Conservation (phyloP, 148 eudicot species). For the Diospyros lotus region DNA sequence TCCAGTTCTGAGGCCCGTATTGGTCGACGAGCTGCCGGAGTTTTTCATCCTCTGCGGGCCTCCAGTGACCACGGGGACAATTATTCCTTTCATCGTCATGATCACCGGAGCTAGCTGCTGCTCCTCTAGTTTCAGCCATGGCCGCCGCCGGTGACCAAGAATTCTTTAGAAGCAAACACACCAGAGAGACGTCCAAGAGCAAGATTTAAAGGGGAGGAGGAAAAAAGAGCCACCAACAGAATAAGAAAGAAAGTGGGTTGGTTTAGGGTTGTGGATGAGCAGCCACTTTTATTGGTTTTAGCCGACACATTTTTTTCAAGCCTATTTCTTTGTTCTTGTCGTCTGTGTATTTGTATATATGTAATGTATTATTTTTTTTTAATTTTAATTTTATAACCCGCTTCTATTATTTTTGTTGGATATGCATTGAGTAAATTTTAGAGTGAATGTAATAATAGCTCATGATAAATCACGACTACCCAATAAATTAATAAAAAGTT, state of each 20-base stretch:
- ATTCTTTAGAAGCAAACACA: not conserved
- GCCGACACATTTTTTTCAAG: conserved; percentile 41
- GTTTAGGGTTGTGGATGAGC: conserved; percentile 79
- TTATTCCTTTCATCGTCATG: conserved; percentile 13
- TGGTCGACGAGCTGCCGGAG: conserved; percentile 77
- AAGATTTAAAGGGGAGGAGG: conserved; percentile 15
- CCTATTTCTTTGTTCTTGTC: not conserved
- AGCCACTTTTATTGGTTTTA: conserved; percentile 91
- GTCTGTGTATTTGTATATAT: too few species aligned
- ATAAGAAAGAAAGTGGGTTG: conserved; percentile 39
- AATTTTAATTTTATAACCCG: too few species aligned
- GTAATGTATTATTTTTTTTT: too few species aligned
- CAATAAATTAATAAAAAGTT: too few species aligned
- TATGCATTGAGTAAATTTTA: too few species aligned
- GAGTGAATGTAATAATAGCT: too few species aligned
- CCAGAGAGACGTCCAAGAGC: conserved; percentile 12
- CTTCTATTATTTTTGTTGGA: too few species aligned
- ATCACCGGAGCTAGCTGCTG: conserved; percentile 40
- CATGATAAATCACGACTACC: too few species aligned
- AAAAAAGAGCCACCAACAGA: conserved; percentile 23
- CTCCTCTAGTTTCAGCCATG: conserved; percentile 11
- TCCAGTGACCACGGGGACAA: conserved; percentile 94
- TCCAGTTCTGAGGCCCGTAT: conserved; percentile 94
- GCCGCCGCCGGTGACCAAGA: conserved; percentile 28
- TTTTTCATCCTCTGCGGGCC: conserved; percentile 93